phyloP scores from a whole-genome alignment of 331 rosid species.

The Stylosanthes scabra region DNA sequence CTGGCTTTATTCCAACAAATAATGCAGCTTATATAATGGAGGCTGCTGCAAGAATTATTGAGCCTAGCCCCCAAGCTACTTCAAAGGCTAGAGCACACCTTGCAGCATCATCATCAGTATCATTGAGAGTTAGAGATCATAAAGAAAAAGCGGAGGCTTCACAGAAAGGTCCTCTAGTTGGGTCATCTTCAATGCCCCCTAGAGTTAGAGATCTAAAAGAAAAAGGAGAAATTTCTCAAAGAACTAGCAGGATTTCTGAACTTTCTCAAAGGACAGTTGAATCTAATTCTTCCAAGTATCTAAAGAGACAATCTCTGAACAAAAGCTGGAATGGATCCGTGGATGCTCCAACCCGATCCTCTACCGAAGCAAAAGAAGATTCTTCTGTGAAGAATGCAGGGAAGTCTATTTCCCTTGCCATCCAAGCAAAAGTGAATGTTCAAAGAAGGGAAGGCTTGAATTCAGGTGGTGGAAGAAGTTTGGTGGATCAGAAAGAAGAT shows the following conservation, averaged over 20 bases:
- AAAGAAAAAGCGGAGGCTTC: slow-evolving; percentile 65
- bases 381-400: slow-evolving; percentile 51
- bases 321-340: slow-evolving; percentile 72
- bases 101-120: slow-evolving; percentile 57
- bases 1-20: slow-evolving; percentile 63
- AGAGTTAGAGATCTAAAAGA: slow-evolving; percentile 61
- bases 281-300: slow-evolving; percentile 64
- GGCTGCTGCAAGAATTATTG: slow-evolving; percentile 81
- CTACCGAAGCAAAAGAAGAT: slow-evolving; percentile 51
- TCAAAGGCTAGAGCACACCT: slow-evolving; percentile 55
- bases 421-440: slow-evolving; percentile 90
- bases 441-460: slow-evolving; percentile 72
- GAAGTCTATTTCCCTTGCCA: slow-evolving; percentile 78
- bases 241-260: slow-evolving; percentile 52
- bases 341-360: slow-evolving; percentile 48
- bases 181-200: slow-evolving; percentile 54
- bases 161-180: slow-evolving; percentile 49
- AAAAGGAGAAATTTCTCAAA: slow-evolving; percentile 53
- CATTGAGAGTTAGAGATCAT: slow-evolving; percentile 67
- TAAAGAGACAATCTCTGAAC: slow-evolving; percentile 68
- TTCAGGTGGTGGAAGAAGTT: slow-evolving; percentile 50
- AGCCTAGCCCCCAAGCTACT: slow-evolving; percentile 56
- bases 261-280: slow-evolving; percentile 58
- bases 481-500: slow-evolving; percentile 55
- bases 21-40: slow-evolving; percentile 82